Percentiles rank a stretch among this genome's conserved stretches.
phyloP scores from a whole-genome alignment of 495 filamentous ascomycete genomes.

The Neurospora cerealis region DNA sequence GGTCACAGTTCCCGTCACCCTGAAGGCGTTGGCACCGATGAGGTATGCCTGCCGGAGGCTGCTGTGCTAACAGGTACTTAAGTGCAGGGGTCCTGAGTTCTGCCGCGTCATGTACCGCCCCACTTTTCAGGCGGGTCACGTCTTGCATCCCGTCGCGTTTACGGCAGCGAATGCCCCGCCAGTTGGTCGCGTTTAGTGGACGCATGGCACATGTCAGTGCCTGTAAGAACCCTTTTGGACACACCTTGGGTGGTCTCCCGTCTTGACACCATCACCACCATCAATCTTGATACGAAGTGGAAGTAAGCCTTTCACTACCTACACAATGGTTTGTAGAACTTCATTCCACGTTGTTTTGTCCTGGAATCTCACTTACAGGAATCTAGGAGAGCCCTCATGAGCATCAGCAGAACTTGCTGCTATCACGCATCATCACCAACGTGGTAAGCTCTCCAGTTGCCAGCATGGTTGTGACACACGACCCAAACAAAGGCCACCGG shows the following conservation, averaged over 20 bases:
- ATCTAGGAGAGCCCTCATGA: slow-evolving; percentile 90
- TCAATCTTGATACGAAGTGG: background rate
- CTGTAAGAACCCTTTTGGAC: background rate
- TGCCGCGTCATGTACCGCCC: background rate
- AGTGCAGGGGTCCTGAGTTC: background rate
- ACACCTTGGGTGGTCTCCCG: background rate
- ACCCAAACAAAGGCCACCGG: slow-evolving; percentile 2
- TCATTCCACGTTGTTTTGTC: background rate
- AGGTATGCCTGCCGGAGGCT: background rate
- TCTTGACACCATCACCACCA: background rate
- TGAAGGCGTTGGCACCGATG: background rate
- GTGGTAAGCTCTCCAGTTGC: slow-evolving; percentile 52
- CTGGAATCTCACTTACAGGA: slow-evolving; percentile 1
- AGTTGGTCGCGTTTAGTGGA: background rate
- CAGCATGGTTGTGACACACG: background rate
- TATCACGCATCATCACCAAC: slow-evolving; percentile 94
- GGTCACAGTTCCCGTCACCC: background rate
- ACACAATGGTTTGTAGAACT: background rate
- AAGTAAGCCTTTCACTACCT: background rate
- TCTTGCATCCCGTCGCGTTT: background rate
- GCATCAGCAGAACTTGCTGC: slow-evolving; percentile 86
- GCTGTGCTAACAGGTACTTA: background rate
- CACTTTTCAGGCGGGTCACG: background rate
- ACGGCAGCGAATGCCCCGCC: background rate
- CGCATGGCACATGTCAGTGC: background rate